Base-by-base conservation (phyloP, 164 flowering plant genomes). In the Chloranthus sessilifolius region DNA sequence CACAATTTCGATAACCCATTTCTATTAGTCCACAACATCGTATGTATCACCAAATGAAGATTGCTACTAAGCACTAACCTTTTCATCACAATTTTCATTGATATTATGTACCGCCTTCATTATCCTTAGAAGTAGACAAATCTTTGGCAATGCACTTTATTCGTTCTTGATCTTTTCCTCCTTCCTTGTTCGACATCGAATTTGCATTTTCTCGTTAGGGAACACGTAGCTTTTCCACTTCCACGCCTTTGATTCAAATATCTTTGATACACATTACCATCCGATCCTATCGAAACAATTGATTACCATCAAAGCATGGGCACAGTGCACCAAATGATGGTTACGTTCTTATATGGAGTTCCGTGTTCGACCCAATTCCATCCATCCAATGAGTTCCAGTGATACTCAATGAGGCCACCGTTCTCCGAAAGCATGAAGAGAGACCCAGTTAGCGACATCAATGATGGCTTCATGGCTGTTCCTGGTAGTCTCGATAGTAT, bases 291-390 rank as follows among this genome's bases (percentile, higher is more conserved):
- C 67, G 27, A 55, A 88, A 75, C 56, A 88, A 50, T 38, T 79
- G 82, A 43, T 55, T 75, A n/a, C 82, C 78, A 27, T 73, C 61
- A 52, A 78, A 73, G 61, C 76, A 74, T 15, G 95, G 97, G 2
- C 97, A 88, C 7, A 89, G 86, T 37, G 95, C 67, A 42, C 78
- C 74, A 21, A n/a, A 70, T 76, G 37, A 88, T 51, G 19, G 59
- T 71, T 36, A 83, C 91, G 58, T 62, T 68, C 52, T 53, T 74
- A 46, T 47, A 8, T 15, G 96, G 96, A 6, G 69, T 79, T 50
- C 96, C 96, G 52, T 88, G 96, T 60, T 88, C 96, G 2, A 88
- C 61, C 96, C 96, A 88, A 19, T 64, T 62, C 96, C 96, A 88
- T 12, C 94, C 94, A 40, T 85, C 90, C 47, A 65, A 20, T 27